A percentile compares a stretch with the other conserved stretches of the same genome.
Evolutionary conservation across 805 yeast species (phyloP).

Genomic region (Hanseniaspora thailandica): DNA sequence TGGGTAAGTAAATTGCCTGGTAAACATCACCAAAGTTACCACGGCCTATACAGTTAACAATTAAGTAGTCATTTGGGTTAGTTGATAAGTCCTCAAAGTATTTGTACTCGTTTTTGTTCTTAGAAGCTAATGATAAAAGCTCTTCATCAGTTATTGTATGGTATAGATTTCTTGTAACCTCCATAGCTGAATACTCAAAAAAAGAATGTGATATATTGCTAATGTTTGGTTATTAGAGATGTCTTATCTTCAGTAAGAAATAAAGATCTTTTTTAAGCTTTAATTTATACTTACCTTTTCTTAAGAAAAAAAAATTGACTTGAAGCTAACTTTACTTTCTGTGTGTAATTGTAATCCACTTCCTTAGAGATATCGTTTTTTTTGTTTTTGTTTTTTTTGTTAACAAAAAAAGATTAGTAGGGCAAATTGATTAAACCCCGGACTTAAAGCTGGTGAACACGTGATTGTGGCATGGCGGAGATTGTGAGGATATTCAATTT

Average conservation of each 20-base stretch:
- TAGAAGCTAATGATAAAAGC: not conserved
- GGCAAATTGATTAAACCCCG: not conserved
- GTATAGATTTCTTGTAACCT: not conserved
- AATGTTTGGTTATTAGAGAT: too few relatives aligned
- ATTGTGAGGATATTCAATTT: too few relatives aligned
- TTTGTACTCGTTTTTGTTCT: constrained; percentile 4
- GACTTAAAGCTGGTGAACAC: too few relatives aligned
- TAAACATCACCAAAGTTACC: constrained; percentile 86
- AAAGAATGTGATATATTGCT: too few relatives aligned
- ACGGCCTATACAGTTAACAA: constrained; percentile 55
- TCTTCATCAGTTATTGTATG: not conserved
- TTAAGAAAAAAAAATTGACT: too few relatives aligned
- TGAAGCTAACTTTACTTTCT: not conserved
- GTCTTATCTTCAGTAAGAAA: too few relatives aligned
- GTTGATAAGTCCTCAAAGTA: constrained; percentile 6
- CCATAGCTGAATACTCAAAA: too few relatives aligned
- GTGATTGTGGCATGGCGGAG: too few relatives aligned
- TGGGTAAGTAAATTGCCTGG: constrained; percentile 33
- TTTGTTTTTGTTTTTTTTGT: not conserved
- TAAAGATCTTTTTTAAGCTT: too few relatives aligned
- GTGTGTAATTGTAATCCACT: not conserved
- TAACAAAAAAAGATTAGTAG: not conserved
- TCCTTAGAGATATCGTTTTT: too few relatives aligned
- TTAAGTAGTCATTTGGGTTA: constrained; percentile 21
- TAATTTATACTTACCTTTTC: too few relatives aligned